Conservation (phyloP, 331 rosid species). For the Quercus lobata region DNA sequence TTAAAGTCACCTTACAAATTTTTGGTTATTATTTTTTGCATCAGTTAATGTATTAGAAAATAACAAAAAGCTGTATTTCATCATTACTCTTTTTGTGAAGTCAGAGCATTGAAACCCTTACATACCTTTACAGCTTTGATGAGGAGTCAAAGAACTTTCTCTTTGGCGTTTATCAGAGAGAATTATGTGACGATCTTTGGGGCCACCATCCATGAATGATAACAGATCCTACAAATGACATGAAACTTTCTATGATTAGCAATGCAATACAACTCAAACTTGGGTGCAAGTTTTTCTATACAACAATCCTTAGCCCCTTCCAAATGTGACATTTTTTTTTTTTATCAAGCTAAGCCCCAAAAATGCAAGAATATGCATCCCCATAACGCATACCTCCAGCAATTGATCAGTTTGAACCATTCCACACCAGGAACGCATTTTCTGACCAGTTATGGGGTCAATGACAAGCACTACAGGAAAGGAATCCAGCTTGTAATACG, state of each 20-base stretch:
- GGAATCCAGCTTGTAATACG: too few relatives aligned
- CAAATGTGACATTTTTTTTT: too few relatives aligned
- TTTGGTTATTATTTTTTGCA: background rate
- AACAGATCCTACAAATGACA: conserved; percentile 65
- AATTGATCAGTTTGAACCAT: too few relatives aligned
- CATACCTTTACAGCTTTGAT: conserved; percentile 68
- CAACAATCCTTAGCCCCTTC: background rate
- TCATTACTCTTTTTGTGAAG: background rate
- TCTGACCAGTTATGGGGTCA: too few relatives aligned
- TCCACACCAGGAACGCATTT: too few relatives aligned
- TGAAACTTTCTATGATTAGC: conserved; percentile 14
- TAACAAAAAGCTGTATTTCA: background rate
- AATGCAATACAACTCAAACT: background rate
- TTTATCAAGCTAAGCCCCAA: background rate
- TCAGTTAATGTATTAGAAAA: background rate
- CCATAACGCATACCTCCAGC: too few relatives aligned
- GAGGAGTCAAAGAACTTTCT: conserved; percentile 57
- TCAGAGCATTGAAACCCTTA: background rate
- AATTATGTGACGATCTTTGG: conserved; percentile 73
- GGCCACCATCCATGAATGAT: conserved; percentile 84
- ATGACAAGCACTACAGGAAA: too few relatives aligned
- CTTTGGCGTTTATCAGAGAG: conserved; percentile 89
- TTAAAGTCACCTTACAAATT: background rate
- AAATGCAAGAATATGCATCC: background rate
- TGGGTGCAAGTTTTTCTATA: background rate